phyloP scores from a whole-genome alignment of 805 yeast species.

The Metschnikowia corniflorae region DNA sequence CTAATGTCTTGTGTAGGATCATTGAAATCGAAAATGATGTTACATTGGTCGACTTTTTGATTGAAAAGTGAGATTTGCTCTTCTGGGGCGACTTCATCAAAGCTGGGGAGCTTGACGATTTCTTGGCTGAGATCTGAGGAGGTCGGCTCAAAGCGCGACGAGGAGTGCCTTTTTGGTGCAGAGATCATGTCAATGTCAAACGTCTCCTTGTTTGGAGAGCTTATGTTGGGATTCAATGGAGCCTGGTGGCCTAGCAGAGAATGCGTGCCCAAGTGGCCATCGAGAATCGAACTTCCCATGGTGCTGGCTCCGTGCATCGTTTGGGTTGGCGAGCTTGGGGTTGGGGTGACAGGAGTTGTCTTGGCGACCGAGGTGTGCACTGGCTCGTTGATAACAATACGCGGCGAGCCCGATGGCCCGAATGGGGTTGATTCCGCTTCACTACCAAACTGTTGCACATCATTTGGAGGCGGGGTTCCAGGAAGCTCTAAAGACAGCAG shows the following conservation, averaged over 20 bases:
- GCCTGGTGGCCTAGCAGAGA: constrained; percentile 30
- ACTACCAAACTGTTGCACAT: too few species aligned
- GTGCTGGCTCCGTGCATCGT: constrained; percentile 3
- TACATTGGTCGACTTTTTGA: constrained; percentile 91
- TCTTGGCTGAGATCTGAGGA: constrained; percentile 42
- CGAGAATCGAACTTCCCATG: constrained; percentile 9
- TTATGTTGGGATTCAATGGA: constrained; percentile 54
- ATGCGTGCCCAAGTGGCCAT: constrained; percentile 16
- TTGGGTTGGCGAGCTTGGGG: constrained; percentile 15
- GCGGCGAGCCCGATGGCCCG: constrained; percentile 12
- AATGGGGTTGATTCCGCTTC: neutral
- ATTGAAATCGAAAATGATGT: constrained; percentile 86
- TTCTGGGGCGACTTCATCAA: constrained; percentile 80
- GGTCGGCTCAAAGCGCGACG: constrained; percentile 81
- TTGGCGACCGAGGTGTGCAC: constrained; percentile 13
- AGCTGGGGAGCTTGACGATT: constrained; percentile 74
- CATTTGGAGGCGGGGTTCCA: constrained; percentile 8
- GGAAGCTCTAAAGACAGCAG: constrained; percentile 6
- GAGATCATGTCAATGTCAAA: constrained; percentile 75
- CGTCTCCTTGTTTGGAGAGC: constrained; percentile 61
- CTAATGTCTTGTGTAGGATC: constrained; percentile 90
- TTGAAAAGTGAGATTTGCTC: constrained; percentile 77
- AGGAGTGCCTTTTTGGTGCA: constrained; percentile 83
- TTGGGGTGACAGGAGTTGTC: constrained; percentile 19
- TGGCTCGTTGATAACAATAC: constrained; percentile 19